These are phyloP conservation scores for Talaromyces sp. DNA, from an alignment of 2,329 filamentous ascomycete species.

Conservation along the genomic window DNA sequence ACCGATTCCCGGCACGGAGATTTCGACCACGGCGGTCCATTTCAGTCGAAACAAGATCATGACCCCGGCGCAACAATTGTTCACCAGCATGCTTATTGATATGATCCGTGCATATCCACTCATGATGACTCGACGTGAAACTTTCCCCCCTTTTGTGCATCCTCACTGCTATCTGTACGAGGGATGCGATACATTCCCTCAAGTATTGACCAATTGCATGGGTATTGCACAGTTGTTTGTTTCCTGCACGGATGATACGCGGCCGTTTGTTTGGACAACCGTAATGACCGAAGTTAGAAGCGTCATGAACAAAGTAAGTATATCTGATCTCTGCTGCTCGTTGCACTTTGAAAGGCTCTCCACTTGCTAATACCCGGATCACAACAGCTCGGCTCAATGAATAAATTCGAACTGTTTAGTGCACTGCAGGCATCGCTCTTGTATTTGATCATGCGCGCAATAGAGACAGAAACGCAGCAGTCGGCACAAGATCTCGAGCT, in stretches of 20 bases:
- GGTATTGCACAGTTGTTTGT: constrained; percentile 11
- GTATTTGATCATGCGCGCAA: constrained; percentile 15
- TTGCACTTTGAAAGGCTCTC: not conserved
- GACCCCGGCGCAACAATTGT: constrained; percentile 1
- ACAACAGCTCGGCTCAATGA: constrained; percentile 4
- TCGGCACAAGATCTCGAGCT: constrained; percentile 8
- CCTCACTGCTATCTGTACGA: constrained; percentile 1
- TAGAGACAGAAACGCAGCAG: not conserved
- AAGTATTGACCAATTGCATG: constrained; percentile 12
- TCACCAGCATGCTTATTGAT: constrained; percentile 12
- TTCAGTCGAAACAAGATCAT: not conserved
- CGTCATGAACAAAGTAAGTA: not conserved
- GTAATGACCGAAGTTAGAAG: constrained; percentile 7
- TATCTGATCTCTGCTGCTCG: too few species aligned
- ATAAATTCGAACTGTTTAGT: constrained; percentile 9
- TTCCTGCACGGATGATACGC: constrained; percentile 6
- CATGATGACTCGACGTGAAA: constrained; percentile 15
- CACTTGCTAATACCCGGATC: not conserved
- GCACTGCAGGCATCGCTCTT: constrained; percentile 8
- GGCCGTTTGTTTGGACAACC: constrained; percentile 10
- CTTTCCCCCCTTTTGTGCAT: constrained; percentile 14
- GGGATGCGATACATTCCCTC: not conserved
- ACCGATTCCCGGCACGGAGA: not conserved
- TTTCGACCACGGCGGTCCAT: not conserved
- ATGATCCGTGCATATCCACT: constrained; percentile 13